These are phyloP conservation scores for Alternaria hordeiaustralica DNA, from an alignment of 2,329 filamentous ascomycete species.

Conservation along the genomic window DNA sequence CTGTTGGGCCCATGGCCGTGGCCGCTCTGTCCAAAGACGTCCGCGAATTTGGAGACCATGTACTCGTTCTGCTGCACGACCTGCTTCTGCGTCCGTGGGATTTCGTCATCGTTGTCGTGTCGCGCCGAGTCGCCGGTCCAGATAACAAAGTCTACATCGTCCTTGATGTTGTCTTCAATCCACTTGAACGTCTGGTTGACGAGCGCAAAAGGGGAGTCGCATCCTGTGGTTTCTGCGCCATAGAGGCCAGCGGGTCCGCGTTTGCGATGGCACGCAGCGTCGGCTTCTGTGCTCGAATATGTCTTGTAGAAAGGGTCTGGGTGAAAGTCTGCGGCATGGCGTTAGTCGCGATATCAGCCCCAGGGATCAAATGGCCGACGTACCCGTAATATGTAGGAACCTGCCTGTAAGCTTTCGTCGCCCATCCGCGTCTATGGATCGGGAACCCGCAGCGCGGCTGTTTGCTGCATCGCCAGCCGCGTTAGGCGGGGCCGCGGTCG, in stretches of 20 bases:
- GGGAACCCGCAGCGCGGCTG: slow-evolving; percentile 10
- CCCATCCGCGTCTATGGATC: slow-evolving; percentile 15
- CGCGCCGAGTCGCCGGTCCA: slow-evolving; percentile 93
- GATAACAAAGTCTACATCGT: slow-evolving; percentile 84
- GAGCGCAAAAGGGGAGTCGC: slow-evolving; percentile 81
- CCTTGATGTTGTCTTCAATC: slow-evolving; percentile 78
- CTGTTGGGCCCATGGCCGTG: slow-evolving; percentile 57
- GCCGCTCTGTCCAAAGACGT: slow-evolving; percentile 67
- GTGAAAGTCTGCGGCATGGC: slow-evolving; percentile 74
- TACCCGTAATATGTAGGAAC: slow-evolving; percentile 90
- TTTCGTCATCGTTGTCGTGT: slow-evolving; percentile 84
- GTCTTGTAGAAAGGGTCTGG: slow-evolving; percentile 86
- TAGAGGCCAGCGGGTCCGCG: slow-evolving; percentile 79
- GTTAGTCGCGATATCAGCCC: slow-evolving; percentile 1
- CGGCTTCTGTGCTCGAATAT: slow-evolving; percentile 73
- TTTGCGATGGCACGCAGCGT: slow-evolving; percentile 78
- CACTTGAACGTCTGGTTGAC: slow-evolving; percentile 90
- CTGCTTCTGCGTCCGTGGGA: slow-evolving; percentile 76
- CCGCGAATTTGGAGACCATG: slow-evolving; percentile 76
- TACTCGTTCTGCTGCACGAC: slow-evolving; percentile 79
- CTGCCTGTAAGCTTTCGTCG: slow-evolving; percentile 60
- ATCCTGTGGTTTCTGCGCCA: slow-evolving; percentile 85
- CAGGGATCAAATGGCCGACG: neutral
- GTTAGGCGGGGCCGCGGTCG: slow-evolving; percentile 38
- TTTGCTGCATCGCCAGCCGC: slow-evolving; percentile 19